Evolutionary conservation across 108 stramenopile genomes (phyloP).

Genomic region (Mayamaea pseudoterrestris): DNA sequence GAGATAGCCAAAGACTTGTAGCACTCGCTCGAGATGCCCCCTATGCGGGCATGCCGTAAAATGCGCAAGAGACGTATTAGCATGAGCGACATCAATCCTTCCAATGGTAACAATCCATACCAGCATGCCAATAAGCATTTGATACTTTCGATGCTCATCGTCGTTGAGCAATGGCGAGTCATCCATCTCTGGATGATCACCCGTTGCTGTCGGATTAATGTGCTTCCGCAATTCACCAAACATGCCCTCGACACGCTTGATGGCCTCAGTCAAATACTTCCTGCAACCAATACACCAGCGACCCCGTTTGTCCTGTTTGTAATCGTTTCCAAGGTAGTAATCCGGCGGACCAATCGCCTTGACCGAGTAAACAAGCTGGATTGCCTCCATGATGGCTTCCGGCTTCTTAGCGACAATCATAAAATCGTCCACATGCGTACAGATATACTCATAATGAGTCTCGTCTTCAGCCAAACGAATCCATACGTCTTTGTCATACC

Average conservation of each 20-base stretch:
- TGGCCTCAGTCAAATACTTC: background rate
- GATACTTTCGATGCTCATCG: slow-evolving; percentile 11
- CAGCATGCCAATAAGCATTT: slow-evolving; percentile 15
- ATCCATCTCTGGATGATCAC: slow-evolving; percentile 18
- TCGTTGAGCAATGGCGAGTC: slow-evolving; percentile 2
- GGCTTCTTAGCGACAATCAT: slow-evolving; percentile 8
- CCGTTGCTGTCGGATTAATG: slow-evolving; percentile 9
- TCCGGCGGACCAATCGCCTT: background rate
- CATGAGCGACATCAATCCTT: slow-evolving; percentile 14
- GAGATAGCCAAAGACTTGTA: slow-evolving; percentile 17
- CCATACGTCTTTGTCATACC: slow-evolving; percentile 28
- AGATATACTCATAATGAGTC: slow-evolving; percentile 25
- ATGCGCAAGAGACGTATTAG: slow-evolving; percentile 7
- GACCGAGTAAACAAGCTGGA: background rate
- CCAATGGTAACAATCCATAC: slow-evolving; percentile 16
- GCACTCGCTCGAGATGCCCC: slow-evolving; percentile 20
- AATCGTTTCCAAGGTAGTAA: slow-evolving; percentile 6
- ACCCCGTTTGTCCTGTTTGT: background rate
- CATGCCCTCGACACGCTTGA: background rate
- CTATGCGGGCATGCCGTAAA: slow-evolving; percentile 13
- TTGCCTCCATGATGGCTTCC: background rate
- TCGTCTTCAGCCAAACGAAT: slow-evolving; percentile 8
- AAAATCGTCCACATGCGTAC: slow-evolving; percentile 21
- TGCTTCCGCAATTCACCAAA: background rate
- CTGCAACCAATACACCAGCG: background rate